These are phyloP conservation scores for Alternaria metachromatica DNA, from an alignment of 2,329 filamentous ascomycete genomes.

Conservation along the genomic window DNA sequence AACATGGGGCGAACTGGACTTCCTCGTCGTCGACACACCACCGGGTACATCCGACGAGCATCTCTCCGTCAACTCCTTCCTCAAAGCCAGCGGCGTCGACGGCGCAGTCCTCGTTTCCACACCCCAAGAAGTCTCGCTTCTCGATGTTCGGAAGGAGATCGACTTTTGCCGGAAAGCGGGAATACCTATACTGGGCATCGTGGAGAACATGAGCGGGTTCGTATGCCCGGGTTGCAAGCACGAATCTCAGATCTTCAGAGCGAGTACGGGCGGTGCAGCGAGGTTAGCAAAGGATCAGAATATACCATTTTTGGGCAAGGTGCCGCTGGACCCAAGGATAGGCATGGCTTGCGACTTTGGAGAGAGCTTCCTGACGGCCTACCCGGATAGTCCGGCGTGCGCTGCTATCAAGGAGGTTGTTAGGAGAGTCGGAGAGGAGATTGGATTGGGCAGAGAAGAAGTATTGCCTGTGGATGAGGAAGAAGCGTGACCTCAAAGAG, in stretches of 20 bases:
- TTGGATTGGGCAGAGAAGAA: constrained; percentile 39
- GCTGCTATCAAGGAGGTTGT: constrained; percentile 82
- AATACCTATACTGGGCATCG: constrained; percentile 84
- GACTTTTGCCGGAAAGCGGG: constrained; percentile 97
- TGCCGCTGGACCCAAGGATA: constrained; percentile 91
- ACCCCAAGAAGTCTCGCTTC: constrained; percentile 88
- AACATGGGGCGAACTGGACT: constrained; percentile 95
- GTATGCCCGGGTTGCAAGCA: constrained; percentile 92
- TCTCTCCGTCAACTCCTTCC: constrained; percentile 86
- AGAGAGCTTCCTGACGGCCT: constrained; percentile 95
- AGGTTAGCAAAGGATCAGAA: constrained; percentile 83
- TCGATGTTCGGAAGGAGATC: constrained; percentile 96
- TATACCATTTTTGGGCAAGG: constrained; percentile 86
- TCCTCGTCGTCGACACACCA: constrained; percentile 91
- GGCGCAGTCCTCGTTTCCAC: constrained; percentile 94
- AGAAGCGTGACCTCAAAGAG: constrained; percentile 1
- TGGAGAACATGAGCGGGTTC: constrained; percentile 98
- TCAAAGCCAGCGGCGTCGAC: constrained; percentile 90
- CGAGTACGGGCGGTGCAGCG: constrained; percentile 86
- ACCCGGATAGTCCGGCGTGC: constrained; percentile 91
- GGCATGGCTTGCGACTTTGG: constrained; percentile 97
- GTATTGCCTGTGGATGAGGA: constrained; percentile 35
- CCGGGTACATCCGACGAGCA: constrained; percentile 97
- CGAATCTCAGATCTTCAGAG: constrained; percentile 81
- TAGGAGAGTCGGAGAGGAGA: constrained; percentile 65